phyloP scores from a whole-genome alignment of 345 rosid species.

The Populus tremula region DNA sequence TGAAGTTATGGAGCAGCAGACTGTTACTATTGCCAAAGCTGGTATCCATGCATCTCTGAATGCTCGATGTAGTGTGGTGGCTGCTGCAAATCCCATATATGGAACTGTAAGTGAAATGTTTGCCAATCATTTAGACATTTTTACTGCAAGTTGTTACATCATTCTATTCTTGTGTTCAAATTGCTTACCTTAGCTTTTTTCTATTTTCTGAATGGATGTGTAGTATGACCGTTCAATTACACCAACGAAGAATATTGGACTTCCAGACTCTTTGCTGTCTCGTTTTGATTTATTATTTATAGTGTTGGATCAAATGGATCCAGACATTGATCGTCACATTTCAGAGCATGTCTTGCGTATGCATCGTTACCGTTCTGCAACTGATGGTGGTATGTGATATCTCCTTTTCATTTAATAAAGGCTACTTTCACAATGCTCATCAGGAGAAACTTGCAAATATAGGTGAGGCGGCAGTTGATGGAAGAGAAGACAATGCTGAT shows the following conservation, averaged over 20 bases:
- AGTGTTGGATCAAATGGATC: constrained; percentile 99
- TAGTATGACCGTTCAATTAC: constrained; percentile 98
- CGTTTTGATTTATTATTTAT: constrained; percentile 95
- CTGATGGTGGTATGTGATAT: constrained; percentile 63
- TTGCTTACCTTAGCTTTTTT: constrained; percentile 9
- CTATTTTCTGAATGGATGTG: constrained; percentile 23
- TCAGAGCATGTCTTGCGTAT: constrained; percentile 98
- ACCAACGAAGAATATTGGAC: constrained; percentile 98
- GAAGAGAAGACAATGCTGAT: constrained; percentile 80
- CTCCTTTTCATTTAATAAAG: not conserved
- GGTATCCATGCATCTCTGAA: constrained; percentile 97
- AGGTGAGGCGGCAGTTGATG: constrained; percentile 70
- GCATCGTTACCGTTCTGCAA: constrained; percentile 75
- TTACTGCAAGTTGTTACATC: not conserved
- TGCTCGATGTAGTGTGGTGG: constrained; percentile 97
- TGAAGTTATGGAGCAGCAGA: constrained; percentile 99
- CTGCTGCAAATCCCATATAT: constrained; percentile 99
- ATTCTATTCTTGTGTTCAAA: not conserved
- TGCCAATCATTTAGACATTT: constrained; percentile 3
- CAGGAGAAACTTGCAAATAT: constrained; percentile 17
- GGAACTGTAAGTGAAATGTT: constrained; percentile 72
- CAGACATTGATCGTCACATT: constrained; percentile 79
- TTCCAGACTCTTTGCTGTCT: constrained; percentile 98
- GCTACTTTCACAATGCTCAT: not conserved
- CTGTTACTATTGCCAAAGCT: constrained; percentile 98